Evolutionary conservation across 73 alveolate species (phyloP), one percentile per base, ranked within the genome.

Genomic region (Paramecium pentaurelia): DNA sequence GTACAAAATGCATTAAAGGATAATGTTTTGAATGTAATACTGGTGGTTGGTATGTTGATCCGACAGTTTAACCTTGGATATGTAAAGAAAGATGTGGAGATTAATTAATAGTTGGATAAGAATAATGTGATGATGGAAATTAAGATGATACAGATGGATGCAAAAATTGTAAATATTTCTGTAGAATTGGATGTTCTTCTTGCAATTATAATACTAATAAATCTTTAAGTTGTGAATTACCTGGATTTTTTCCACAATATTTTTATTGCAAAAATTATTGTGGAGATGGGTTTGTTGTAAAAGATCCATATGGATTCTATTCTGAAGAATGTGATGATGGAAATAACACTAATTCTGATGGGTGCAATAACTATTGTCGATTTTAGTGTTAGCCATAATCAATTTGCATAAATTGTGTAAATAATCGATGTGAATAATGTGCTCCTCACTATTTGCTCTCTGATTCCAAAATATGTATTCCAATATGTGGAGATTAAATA

Each of bases 251-350:
- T 42, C 54, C 54, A 4, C 0, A 2, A 4, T 0, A 4, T 0
- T 42, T 4, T 7, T 42, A 42, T 42, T 42, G 54, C 7, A 42
- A 34, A 34, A 34, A 34, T 34, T 2, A 5, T 4, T 75, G 89
- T 11, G 89, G 89, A 75, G 89, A 75, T 28, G 77, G 77, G 6
- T 14, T 75, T 3, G 28, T 75, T n/a, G 28, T 30, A 16, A 30
- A 2, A 38, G 38, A 34, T 34, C 38, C 38, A 3, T 34, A 2
- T 34, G 2, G 38, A 0, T 0, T 34, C 38, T 34, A 3, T 34
- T 3, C 2, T 3, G 38, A 34, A 7, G 83, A 75, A 30, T 75
- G 89, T 75, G 89, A 75, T 75, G 89, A 75, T 75, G 89, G 89
- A 4, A 75, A 75, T 42, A 75, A 2, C 0, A 22, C 5, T 3